A percentile compares a stretch with the other conserved stretches of the same genome.
Conservation (phyloP, 1,139 yeast genomes). For the Geotrichum klebahnii region DNA sequence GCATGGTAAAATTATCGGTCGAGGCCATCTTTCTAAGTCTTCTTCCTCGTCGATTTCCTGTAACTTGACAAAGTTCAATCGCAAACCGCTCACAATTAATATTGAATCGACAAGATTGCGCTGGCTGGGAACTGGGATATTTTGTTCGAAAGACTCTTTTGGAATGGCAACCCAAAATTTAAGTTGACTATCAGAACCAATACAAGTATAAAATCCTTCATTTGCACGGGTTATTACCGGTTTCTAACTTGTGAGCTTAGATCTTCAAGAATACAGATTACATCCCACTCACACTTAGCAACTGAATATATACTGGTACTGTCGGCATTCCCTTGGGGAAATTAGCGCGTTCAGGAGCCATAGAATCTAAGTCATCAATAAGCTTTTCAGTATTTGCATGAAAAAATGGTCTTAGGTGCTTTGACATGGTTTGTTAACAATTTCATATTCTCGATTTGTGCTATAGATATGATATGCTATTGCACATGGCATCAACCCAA, state of each 20-base stretch:
- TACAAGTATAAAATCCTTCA: conserved; percentile 12
- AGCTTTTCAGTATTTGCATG: conserved; percentile 2
- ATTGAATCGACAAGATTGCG: conserved; percentile 6
- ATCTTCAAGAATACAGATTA: neutral
- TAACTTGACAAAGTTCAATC: conserved; percentile 14
- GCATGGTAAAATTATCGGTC: conserved; percentile 8
- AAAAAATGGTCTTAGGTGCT: conserved; percentile 12
- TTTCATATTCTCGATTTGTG: neutral
- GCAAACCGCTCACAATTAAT: conserved; percentile 1
- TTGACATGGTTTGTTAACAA: conserved; percentile 10
- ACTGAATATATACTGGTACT: conserved; percentile 12
- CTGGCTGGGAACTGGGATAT: neutral
- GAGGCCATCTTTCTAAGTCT: conserved; percentile 3
- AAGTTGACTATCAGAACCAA: conserved; percentile 11
- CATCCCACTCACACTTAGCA: conserved; percentile 19
- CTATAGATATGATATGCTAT: neutral
- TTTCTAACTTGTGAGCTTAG: conserved; percentile 2
- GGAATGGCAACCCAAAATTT: conserved; percentile 15
- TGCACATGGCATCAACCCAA: neutral
- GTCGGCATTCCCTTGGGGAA: conserved; percentile 7
- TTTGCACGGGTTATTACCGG: conserved; percentile 8
- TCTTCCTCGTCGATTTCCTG: neutral
- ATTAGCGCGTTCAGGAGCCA: neutral
- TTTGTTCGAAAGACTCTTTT: neutral
- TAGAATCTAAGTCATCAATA: neutral